Conservation (phyloP, 2,329 filamentous ascomycete species). For the Diplodia scrobiculata region DNA sequence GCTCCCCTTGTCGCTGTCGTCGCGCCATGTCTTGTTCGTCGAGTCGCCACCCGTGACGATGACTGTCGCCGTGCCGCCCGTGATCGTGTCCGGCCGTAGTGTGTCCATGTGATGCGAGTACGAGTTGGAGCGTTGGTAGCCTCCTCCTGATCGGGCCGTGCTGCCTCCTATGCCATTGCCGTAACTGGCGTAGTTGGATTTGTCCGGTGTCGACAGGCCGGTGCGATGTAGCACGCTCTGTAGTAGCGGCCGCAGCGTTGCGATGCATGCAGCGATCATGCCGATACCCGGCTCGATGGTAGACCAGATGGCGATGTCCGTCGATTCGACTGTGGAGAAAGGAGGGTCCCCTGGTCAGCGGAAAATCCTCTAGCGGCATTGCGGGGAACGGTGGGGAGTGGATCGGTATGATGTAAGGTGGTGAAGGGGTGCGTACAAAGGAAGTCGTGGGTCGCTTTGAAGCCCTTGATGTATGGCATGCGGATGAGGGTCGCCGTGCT, state of each 20-base stretch:
- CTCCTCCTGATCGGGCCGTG: neutral
- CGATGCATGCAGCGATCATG: slow-evolving; percentile 53
- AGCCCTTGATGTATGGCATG: slow-evolving; percentile 47
- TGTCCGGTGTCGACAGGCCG: slow-evolving; percentile 32
- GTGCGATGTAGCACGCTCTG: slow-evolving; percentile 37
- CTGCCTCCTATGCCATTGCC: slow-evolving; percentile 22
- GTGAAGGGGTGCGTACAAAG: slow-evolving; percentile 37
- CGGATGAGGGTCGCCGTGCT: slow-evolving; percentile 56
- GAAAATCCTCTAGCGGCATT: neutral
- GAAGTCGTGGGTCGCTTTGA: slow-evolving; percentile 47
- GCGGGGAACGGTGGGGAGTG: neutral
- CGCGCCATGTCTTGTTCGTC: slow-evolving; percentile 7
- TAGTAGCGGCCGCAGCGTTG: slow-evolving; percentile 54
- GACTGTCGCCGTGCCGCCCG: neutral
- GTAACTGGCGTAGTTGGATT: slow-evolving; percentile 24
- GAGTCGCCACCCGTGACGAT: neutral
- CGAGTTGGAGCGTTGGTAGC: slow-evolving; percentile 31
- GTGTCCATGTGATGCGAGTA: slow-evolving; percentile 23
- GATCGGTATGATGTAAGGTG: slow-evolving; percentile 2
- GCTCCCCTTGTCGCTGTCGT: slow-evolving; percentile 21
- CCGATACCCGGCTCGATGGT: slow-evolving; percentile 43
- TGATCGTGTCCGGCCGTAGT: slow-evolving; percentile 29
- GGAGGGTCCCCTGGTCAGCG: neutral
- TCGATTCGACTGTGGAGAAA: slow-evolving; percentile 17
- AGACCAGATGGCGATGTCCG: slow-evolving; percentile 33